Evolutionary conservation across 139 green algal species (phyloP), one percentile per base, ranked within the genome.

Genomic region (Tetradesmus lagerheimii): DNA sequence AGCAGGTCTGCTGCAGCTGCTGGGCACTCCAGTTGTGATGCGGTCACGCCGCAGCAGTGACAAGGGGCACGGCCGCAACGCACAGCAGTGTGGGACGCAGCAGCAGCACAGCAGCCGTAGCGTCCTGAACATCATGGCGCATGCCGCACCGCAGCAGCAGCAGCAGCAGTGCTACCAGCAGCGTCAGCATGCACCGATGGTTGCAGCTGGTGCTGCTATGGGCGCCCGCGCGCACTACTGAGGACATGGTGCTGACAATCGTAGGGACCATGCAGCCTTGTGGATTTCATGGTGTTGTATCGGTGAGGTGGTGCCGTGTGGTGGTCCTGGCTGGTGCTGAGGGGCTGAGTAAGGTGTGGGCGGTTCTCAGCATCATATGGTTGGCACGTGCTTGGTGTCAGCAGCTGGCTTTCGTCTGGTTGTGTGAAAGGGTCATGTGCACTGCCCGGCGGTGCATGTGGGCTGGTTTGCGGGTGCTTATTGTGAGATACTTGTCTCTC

Each of bases 1-100:
- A 25, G 34, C 43, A n/a, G 85, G 41, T 31, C 45, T 89, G 43
- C 85, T 89, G 71, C 71, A 89, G 71, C 45, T 83, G 71, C 43
- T 89, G 16, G 85, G 85, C 1, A 64, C 31, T 8, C 71, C 29
- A 3, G 71, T 89, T n/a, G 35, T 80, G 37, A 20, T 80, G 47
- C 38, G 27, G 38, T 20, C 62, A 16, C 50, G 64, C 5, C 23
- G 57, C 23, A 71, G 57, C 57, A 71, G 57, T 23, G 57, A 71
- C 57, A 71, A 47, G 15, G 37, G 27, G 11, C 31, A 38, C 31
- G 23, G 71, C 71, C 8, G 47, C 47, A 38, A 20, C 31, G 71
- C 71, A 39, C 71, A 79, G 71, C 71, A 38, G 31, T 79, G 64
- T 6, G 29, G 35, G 18, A 18, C 5, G 76, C 76, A 47, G 37